A percentile compares a stretch with the other conserved stretches of the same genome.
Evolutionary conservation across 371 early-diverging fungal species (phyloP).

Genomic region (Rhizomucor miehei): DNA sequence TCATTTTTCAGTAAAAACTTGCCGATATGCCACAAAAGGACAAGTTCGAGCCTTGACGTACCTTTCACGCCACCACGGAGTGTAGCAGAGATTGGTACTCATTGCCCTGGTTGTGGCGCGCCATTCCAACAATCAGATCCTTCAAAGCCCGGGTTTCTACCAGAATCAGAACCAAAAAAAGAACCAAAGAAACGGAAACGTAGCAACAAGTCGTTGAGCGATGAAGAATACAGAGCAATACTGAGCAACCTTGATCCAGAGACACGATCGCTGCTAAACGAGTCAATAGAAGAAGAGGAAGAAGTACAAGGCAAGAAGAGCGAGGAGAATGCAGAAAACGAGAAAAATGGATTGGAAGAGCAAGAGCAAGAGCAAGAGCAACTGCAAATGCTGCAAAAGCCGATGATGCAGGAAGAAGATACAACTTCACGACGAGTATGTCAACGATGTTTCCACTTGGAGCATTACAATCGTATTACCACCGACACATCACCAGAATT

Average conservation of each 20-base stretch:
- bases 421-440: conserved; percentile 54
- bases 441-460: conserved; percentile 58
- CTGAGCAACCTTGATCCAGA: conserved; percentile 31
- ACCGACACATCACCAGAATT: conserved; percentile 39
- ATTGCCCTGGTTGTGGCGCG: conserved; percentile 74
- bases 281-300: conserved; percentile 4
- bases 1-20: too few relatives aligned
- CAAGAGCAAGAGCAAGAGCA: too few relatives aligned
- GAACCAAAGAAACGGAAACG: conserved; percentile 12
- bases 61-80: too few relatives aligned
- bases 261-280: conserved; percentile 27
- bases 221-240: conserved; percentile 33
- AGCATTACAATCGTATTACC: conserved; percentile 43
- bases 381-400: conserved; percentile 8
- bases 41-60: neutral
- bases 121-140: conserved; percentile 52
- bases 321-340: conserved; percentile 1
- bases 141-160: conserved; percentile 46
- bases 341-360: neutral
- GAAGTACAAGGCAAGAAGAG: neutral
- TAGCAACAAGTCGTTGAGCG: conserved; percentile 28
- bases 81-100: neutral
- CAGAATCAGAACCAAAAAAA: conserved; percentile 19
- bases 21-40: too few relatives aligned
- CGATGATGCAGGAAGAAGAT: conserved; percentile 7